These are phyloP conservation scores for Aspergillus ustus DNA, from an alignment of 2,329 filamentous ascomycete genomes.

Conservation along the genomic window DNA sequence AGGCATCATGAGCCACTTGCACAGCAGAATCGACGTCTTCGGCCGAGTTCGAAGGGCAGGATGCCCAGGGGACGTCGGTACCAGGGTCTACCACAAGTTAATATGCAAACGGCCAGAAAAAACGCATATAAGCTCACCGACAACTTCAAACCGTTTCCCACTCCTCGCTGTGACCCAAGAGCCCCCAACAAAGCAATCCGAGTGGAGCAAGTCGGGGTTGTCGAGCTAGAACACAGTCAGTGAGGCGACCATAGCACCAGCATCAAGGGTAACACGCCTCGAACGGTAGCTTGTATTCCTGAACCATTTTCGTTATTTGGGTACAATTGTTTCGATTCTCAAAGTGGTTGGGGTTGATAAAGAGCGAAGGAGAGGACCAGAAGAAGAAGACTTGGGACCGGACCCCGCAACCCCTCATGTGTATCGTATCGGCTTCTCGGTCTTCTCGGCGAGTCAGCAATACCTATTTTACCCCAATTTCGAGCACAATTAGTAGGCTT, in stretches of 20 bases:
- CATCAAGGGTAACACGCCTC: constrained; percentile 31
- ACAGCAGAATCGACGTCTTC: constrained; percentile 68
- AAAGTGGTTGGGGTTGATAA: neutral
- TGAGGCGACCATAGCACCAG: neutral
- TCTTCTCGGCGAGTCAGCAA: constrained; percentile 2
- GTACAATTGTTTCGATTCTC: neutral
- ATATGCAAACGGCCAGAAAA: constrained; percentile 1
- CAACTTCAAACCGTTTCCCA: constrained; percentile 56
- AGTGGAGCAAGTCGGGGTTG: constrained; percentile 54
- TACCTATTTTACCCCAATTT: neutral
- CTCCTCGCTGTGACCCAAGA: constrained; percentile 53
- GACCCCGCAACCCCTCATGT: constrained; percentile 22
- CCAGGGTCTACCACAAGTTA: constrained; percentile 52
- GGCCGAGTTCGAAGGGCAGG: constrained; percentile 54
- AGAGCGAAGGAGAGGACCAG: neutral
- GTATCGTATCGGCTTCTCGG: constrained; percentile 25
- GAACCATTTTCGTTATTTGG: constrained; percentile 30
- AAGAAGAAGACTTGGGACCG: constrained; percentile 17
- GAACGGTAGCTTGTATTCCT: constrained; percentile 44
- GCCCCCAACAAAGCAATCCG: constrained; percentile 57
- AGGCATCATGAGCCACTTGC: constrained; percentile 63
- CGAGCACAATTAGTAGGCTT: neutral
- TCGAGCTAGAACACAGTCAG: constrained; percentile 46
- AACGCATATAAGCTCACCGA: constrained; percentile 38
- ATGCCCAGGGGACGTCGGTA: constrained; percentile 55